These are phyloP conservation scores for maize (Zea mays) DNA, from an alignment of 176 grass and related monocot species.

Conservation along the genomic window DNA sequence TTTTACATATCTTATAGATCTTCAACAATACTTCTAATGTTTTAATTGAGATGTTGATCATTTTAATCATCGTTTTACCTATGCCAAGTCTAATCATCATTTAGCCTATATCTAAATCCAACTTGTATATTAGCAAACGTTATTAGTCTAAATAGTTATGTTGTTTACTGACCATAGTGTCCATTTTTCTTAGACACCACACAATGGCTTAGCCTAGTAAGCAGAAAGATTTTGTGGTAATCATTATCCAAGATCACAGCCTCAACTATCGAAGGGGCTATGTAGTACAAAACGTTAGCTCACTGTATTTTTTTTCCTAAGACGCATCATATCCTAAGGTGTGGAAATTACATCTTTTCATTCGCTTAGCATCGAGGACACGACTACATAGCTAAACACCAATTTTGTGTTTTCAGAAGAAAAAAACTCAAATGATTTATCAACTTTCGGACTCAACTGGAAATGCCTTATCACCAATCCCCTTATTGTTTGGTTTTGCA, in stretches of 20 bases:
- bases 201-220: background rate
- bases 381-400: background rate
- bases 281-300: background rate
- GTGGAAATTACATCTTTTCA: background rate
- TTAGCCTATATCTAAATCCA: no score
- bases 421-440: background rate
- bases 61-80: no score
- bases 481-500: background rate
- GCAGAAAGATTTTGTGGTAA: background rate
- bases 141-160: no score
- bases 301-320: background rate
- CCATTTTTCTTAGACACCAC: no score
- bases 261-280: background rate
- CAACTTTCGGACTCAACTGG: conserved; percentile 5
- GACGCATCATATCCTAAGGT: background rate
- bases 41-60: no score
- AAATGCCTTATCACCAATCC: conserved; percentile 14
- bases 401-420: background rate
- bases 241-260: background rate
- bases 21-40: no score
- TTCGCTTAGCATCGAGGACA: background rate
- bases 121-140: no score
- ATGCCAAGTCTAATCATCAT: no score
- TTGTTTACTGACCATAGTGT: no score
- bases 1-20: no score